These are phyloP conservation scores for Glycine latifolia DNA, from an alignment of 306 rosid genomes.

Conservation along the genomic window DNA sequence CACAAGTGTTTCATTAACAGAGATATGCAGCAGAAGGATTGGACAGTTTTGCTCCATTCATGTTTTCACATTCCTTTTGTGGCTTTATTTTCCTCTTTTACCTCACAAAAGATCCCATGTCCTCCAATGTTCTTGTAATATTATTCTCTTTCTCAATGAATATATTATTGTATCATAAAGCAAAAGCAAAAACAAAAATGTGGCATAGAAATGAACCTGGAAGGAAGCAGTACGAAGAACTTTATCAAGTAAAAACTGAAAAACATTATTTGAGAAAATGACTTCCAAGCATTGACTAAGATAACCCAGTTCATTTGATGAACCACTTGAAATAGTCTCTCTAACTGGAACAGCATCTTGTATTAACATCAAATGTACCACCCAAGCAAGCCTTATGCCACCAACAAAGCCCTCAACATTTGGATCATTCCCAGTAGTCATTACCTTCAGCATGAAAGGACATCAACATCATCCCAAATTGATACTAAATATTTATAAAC, in stretches of 20 bases:
- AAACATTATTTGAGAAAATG: constrained; percentile 81
- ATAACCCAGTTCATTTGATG: constrained; percentile 69
- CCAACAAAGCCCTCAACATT: constrained; percentile 74
- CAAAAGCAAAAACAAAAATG: not conserved
- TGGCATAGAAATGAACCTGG: constrained; percentile 65
- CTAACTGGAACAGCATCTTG: constrained; percentile 67
- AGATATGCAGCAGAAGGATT: constrained; percentile 22
- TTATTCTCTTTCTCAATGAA: constrained; percentile 34
- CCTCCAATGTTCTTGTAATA: constrained; percentile 2
- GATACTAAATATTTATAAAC: constrained; percentile 31
- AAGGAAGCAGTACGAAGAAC: constrained; percentile 87
- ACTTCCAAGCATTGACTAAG: constrained; percentile 77
- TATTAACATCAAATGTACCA: constrained; percentile 85
- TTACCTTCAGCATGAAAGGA: constrained; percentile 64
- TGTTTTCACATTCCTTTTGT: not conserved
- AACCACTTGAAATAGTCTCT: constrained; percentile 68
- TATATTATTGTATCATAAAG: constrained; percentile 15
- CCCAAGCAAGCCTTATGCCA: constrained; percentile 89
- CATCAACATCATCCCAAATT: constrained; percentile 45
- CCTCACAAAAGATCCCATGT: constrained; percentile 1
- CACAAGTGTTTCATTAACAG: not conserved
- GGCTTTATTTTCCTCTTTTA: constrained; percentile 11
- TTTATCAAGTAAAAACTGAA: constrained; percentile 81
- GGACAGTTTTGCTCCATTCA: constrained; percentile 20
- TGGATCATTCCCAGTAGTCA: constrained; percentile 80